These are phyloP conservation scores for Fusarium virguliforme DNA, from an alignment of 2,329 filamentous ascomycete species.

Conservation along the genomic window DNA sequence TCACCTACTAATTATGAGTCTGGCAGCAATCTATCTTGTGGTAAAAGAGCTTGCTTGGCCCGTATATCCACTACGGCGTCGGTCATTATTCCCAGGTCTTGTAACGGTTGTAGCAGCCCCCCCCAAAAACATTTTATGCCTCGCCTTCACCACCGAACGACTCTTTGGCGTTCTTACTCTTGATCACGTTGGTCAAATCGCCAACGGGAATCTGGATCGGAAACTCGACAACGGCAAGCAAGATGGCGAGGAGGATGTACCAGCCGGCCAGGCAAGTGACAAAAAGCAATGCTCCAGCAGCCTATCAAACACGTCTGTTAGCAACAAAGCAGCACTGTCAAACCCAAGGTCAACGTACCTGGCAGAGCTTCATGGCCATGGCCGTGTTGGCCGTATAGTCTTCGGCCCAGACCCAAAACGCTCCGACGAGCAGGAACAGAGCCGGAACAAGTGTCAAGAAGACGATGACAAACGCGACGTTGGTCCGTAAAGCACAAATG, in stretches of 20 bases:
- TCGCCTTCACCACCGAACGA: neutral
- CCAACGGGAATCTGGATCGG: slow-evolving; percentile 70
- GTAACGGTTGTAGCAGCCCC: neutral
- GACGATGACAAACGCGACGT: slow-evolving; percentile 79
- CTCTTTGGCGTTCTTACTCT: slow-evolving; percentile 49
- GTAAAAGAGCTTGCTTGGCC: neutral
- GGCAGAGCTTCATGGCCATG: slow-evolving; percentile 15
- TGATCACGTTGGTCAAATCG: slow-evolving; percentile 65
- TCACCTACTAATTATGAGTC: neutral
- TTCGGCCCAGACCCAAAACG: slow-evolving; percentile 70
- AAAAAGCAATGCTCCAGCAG: slow-evolving; percentile 65
- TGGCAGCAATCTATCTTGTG: too few relatives aligned
- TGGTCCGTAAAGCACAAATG: slow-evolving; percentile 79
- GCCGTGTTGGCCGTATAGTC: slow-evolving; percentile 42
- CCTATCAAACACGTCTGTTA: slow-evolving; percentile 46
- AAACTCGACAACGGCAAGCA: slow-evolving; percentile 70
- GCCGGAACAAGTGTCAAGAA: slow-evolving; percentile 72
- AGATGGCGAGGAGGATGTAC: slow-evolving; percentile 68
- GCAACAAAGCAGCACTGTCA: fast-evolving
- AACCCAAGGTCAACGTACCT: neutral
- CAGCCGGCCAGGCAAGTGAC: slow-evolving; percentile 66
- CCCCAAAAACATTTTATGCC: neutral
- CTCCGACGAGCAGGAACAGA: slow-evolving; percentile 73
- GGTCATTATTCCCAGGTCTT: too few relatives aligned
- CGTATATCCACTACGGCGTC: neutral